Evolutionary conservation across 2,329 filamentous ascomycete genomes (phyloP).

Genomic region (Neonectria ditissima): DNA sequence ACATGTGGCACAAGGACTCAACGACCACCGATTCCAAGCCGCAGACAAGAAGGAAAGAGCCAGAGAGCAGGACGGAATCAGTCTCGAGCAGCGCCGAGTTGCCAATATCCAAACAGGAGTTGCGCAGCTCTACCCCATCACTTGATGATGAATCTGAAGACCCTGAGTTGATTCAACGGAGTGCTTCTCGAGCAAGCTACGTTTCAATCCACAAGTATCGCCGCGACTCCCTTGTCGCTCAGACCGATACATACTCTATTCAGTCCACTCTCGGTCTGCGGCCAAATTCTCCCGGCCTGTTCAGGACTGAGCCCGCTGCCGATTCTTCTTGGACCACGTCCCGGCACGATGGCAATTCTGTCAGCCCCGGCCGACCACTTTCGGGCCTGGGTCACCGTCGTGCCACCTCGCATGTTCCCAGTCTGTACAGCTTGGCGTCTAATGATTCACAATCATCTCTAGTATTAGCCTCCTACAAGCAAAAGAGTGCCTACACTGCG

Average conservation of each 20-base stretch:
- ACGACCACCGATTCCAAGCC: slow-evolving; percentile 42
- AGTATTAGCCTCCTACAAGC: slow-evolving; percentile 61
- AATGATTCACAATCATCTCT: slow-evolving; percentile 68
- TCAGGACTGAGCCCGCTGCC: slow-evolving; percentile 41
- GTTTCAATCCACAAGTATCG: slow-evolving; percentile 64
- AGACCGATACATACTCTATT: slow-evolving; percentile 67
- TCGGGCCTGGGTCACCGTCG: slow-evolving; percentile 42
- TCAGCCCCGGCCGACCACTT: slow-evolving; percentile 37
- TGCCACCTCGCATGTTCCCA: slow-evolving; percentile 56
- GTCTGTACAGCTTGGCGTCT: slow-evolving; percentile 71
- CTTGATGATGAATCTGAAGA: slow-evolving; percentile 33
- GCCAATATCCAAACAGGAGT: slow-evolving; percentile 21
- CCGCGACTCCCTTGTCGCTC: slow-evolving; percentile 66
- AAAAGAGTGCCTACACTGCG: slow-evolving; percentile 61
- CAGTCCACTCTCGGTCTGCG: slow-evolving; percentile 58
- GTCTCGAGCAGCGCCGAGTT: slow-evolving; percentile 27
- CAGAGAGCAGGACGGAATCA: slow-evolving; percentile 22
- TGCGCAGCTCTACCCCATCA: slow-evolving; percentile 5
- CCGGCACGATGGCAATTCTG: slow-evolving; percentile 28
- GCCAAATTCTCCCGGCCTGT: slow-evolving; percentile 57
- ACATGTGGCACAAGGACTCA: slow-evolving; percentile 63
- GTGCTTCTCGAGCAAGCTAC: slow-evolving; percentile 61
- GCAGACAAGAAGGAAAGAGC: slow-evolving; percentile 42
- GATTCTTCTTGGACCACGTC: slow-evolving; percentile 39
- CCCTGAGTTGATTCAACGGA: slow-evolving; percentile 50